A percentile compares a stretch with the other conserved stretches of the same genome.
Evolutionary conservation across 2,329 filamentous ascomycete genomes (phyloP).

Genomic region (Aspergillus arachidicola): DNA sequence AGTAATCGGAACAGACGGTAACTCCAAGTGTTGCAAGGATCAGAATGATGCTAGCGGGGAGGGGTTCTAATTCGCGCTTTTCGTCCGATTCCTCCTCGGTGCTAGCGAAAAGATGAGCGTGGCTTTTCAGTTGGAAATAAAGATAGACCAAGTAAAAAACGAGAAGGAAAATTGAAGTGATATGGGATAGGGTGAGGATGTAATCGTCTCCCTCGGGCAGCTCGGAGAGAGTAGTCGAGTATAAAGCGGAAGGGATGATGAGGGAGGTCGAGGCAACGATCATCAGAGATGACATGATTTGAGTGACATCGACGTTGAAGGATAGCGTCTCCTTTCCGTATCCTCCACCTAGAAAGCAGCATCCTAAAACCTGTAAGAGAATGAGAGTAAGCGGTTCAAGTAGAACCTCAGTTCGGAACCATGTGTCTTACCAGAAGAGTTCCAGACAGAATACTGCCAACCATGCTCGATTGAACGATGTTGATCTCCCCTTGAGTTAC

Average conservation of each 20-base stretch:
- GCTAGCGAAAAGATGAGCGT: slow-evolving; percentile 20
- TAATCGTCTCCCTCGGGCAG: slow-evolving; percentile 13
- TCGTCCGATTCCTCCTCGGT: slow-evolving; percentile 17
- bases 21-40: slow-evolving; percentile 22
- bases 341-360: slow-evolving; percentile 82
- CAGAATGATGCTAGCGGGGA: slow-evolving; percentile 20
- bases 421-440: slow-evolving; percentile 59
- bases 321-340: slow-evolving; percentile 71
- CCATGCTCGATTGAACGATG: slow-evolving; percentile 84
- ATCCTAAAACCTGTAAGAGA: slow-evolving; percentile 64
- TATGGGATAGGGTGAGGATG: slow-evolving; percentile 47
- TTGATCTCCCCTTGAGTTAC: slow-evolving; percentile 69
- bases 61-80: slow-evolving; percentile 13
- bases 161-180: slow-evolving; percentile 57
- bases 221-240: slow-evolving; percentile 17
- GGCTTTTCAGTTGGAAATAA: slow-evolving; percentile 53
- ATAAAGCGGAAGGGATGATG: slow-evolving; percentile 64
- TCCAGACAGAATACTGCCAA: slow-evolving; percentile 84
- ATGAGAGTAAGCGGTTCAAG: not conserved
- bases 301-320: slow-evolving; percentile 85
- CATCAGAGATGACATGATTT: slow-evolving; percentile 76
- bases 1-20: slow-evolving; percentile 32
- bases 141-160: slow-evolving; percentile 58
- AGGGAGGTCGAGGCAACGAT: slow-evolving; percentile 74
- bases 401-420: too few relatives aligned